Evolutionary conservation across 768 basidiomycete species (phyloP).

Genomic region (Trametes cubensis): DNA sequence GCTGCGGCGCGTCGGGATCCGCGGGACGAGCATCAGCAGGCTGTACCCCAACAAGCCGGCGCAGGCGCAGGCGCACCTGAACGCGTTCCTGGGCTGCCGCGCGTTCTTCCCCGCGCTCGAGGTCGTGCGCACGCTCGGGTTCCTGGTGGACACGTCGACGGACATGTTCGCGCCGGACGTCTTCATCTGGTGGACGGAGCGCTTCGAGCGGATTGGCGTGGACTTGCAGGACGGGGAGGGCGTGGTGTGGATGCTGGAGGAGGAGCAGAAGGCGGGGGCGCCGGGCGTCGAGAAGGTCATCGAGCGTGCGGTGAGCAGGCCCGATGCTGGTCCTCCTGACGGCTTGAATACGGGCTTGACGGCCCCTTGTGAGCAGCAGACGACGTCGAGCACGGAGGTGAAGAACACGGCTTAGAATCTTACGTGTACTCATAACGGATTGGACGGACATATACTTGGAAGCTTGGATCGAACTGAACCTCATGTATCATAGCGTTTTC

Average conservation of each 20-base stretch:
- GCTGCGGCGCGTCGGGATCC: constrained; percentile 52
- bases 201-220: constrained; percentile 51
- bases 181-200: constrained; percentile 58
- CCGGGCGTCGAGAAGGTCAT: neutral
- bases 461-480: neutral
- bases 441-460: too few species aligned
- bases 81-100: constrained; percentile 40
- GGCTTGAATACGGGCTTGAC: too few species aligned
- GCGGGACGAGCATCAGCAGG: constrained; percentile 44
- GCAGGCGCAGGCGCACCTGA: constrained; percentile 43
- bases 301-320: neutral
- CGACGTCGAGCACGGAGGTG: neutral
- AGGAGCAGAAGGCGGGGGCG: constrained; percentile 4
- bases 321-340: neutral
- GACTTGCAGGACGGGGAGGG: constrained; percentile 59
- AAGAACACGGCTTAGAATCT: neutral
- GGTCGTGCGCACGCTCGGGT: constrained; percentile 50
- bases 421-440: neutral
- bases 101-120: constrained; percentile 49
- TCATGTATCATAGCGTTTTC: constrained; percentile 4
- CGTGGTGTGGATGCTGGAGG: constrained; percentile 46
- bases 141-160: constrained; percentile 48
- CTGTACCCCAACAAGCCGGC: constrained; percentile 49
- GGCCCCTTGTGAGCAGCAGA: neutral
- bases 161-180: constrained; percentile 49